These are phyloP conservation scores for Apophysomyces elegans DNA, from an alignment of 371 early-diverging fungal genomes.

Conservation along the genomic window DNA sequence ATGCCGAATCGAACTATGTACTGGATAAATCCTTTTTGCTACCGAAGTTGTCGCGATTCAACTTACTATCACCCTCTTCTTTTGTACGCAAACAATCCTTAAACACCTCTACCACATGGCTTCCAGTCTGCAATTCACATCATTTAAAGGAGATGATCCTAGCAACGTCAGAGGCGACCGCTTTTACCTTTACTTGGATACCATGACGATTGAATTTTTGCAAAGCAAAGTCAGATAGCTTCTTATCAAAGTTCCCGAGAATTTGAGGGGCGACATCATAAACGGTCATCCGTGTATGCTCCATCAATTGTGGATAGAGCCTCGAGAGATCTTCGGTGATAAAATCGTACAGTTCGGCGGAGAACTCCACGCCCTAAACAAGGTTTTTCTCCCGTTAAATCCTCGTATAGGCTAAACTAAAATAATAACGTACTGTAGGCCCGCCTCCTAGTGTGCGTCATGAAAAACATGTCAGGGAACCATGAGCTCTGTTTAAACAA, in stretches of 20 bases:
- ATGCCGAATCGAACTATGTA: constrained; percentile 39
- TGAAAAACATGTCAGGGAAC: background rate
- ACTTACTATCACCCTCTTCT: constrained; percentile 48
- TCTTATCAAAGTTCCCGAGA: constrained; percentile 72
- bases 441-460: background rate
- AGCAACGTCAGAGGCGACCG: too few relatives aligned
- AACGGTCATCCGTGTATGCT: constrained; percentile 67
- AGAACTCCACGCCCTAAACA: constrained; percentile 67
- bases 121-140: constrained; percentile 17
- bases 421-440: background rate
- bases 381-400: too few relatives aligned
- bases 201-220: constrained; percentile 67
- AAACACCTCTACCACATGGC: constrained; percentile 56
- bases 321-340: constrained; percentile 73
- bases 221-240: constrained; percentile 69
- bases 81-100: constrained; percentile 43
- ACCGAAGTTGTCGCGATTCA: background rate
- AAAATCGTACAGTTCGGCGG: constrained; percentile 81
- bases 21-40: background rate
- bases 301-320: constrained; percentile 65
- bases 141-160: background rate
- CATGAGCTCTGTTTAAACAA: background rate
- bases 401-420: background rate
- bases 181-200: constrained; percentile 58
- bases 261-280: constrained; percentile 77